Evolutionary conservation across 2,329 filamentous ascomycete species (phyloP).

Genomic region (Aspergillus clavatus): DNA sequence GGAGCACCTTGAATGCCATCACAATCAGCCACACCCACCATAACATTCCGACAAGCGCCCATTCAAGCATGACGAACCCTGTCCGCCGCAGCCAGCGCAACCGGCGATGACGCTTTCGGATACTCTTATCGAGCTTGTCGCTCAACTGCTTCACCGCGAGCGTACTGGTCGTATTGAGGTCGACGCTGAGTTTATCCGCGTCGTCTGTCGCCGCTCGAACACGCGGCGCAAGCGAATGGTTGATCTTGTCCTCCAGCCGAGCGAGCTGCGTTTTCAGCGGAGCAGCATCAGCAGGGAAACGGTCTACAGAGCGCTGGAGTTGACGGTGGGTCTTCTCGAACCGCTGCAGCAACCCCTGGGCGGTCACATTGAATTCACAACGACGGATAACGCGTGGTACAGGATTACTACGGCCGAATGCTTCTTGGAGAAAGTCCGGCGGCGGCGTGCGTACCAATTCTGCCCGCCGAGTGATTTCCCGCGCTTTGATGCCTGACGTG

Average conservation of each 20-base stretch:
- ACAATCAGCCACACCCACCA: constrained; percentile 94
- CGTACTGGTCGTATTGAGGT: constrained; percentile 71
- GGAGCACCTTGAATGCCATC: constrained; percentile 63
- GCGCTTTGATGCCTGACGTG: constrained; percentile 83
- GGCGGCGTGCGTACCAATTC: constrained; percentile 41
- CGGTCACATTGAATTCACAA: constrained; percentile 52
- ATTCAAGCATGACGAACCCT: constrained; percentile 80
- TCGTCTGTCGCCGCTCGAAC: constrained; percentile 68
- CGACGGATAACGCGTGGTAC: constrained; percentile 42
- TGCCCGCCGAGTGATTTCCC: constrained; percentile 67
- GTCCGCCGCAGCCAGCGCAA: constrained; percentile 70
- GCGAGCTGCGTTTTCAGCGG: constrained; percentile 43
- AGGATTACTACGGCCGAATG: constrained; percentile 24
- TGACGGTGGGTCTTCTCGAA: constrained; percentile 44
- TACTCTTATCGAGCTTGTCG: constrained; percentile 64
- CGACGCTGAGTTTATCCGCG: constrained; percentile 71
- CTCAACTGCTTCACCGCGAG: constrained; percentile 74
- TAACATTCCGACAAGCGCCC: constrained; percentile 81
- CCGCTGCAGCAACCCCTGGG: constrained; percentile 46
- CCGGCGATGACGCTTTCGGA: constrained; percentile 68
- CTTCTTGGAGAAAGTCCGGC: constrained; percentile 32
- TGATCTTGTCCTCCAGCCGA: constrained; percentile 44
- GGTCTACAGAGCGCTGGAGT: constrained; percentile 42
- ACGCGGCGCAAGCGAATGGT: constrained; percentile 50
- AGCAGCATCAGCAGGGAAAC: constrained; percentile 44